phyloP scores from a whole-genome alignment of 2,329 filamentous ascomycete species.

The Cryphonectria parasitica region DNA sequence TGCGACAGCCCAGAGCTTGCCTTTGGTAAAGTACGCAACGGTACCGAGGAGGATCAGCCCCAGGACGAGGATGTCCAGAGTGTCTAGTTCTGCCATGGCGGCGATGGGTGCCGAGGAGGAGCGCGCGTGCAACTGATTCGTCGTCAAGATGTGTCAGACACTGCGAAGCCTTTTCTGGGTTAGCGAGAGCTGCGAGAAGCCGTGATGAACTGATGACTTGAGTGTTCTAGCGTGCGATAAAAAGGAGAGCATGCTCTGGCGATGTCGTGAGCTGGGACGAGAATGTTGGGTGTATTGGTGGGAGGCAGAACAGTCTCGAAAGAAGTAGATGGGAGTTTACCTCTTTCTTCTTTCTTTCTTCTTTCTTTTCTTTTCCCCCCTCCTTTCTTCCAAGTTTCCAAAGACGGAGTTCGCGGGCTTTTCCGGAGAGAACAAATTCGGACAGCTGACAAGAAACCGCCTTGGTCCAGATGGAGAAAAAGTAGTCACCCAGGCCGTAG shows the following conservation, averaged over 20 bases:
- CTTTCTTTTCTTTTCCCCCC: background rate
- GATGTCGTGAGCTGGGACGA: background rate
- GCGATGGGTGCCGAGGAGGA: conserved; percentile 30
- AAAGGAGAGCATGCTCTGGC: background rate
- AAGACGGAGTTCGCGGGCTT: background rate
- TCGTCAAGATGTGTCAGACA: background rate
- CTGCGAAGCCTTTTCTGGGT: background rate
- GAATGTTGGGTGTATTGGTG: too few species aligned
- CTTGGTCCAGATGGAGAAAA: background rate
- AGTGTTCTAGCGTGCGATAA: background rate
- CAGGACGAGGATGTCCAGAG: conserved; percentile 91
- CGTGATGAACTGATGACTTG: too few species aligned
- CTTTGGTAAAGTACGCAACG: conserved; percentile 96
- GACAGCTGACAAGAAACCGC: background rate
- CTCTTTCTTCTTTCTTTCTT: background rate
- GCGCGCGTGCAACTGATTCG: background rate
- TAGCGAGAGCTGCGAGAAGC: background rate
- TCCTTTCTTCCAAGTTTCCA: background rate
- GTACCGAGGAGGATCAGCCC: conserved; percentile 83
- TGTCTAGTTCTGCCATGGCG: conserved; percentile 93
- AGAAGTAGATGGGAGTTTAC: background rate
- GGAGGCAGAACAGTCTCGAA: background rate
- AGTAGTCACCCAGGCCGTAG: conserved; percentile 1
- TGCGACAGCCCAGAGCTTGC: conserved; percentile 85
- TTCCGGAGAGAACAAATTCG: background rate